Evolutionary conservation across 805 yeast genomes (phyloP).

Genomic region (Brettanomyces sp.): DNA sequence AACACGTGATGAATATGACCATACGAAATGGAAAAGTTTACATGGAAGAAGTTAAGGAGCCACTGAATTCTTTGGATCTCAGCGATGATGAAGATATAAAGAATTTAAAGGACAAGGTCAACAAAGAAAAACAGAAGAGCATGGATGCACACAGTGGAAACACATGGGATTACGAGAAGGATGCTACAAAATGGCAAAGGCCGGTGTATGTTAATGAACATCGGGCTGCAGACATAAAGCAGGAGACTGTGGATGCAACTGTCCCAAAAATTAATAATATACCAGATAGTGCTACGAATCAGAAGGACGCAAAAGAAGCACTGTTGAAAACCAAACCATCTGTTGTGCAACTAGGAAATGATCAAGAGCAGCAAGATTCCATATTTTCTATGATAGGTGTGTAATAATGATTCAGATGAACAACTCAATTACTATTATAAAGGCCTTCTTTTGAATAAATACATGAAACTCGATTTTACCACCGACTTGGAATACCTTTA

Average conservation of each 20-base stretch:
- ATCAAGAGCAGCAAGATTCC: conserved; percentile 21
- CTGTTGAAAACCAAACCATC: conserved; percentile 8
- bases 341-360: conserved; percentile 24
- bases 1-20: conserved; percentile 65
- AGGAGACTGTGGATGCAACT: too few species aligned
- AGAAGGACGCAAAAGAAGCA: conserved; percentile 1
- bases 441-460: too few species aligned
- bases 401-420: neutral
- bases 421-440: too few species aligned
- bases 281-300: neutral
- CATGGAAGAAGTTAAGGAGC: conserved; percentile 38
- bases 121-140: conserved; percentile 20
- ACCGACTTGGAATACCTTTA: too few species aligned
- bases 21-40: conserved; percentile 74
- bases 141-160: conserved; percentile 12
- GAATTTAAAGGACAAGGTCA: conserved; percentile 26
- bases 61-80: conserved; percentile 15
- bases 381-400: conserved; percentile 22
- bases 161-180: conserved; percentile 55
- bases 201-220: conserved; percentile 20
- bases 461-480: too few species aligned
- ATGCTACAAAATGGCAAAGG: conserved; percentile 44
- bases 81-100: conserved; percentile 28
- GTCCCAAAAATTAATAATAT: too few species aligned
- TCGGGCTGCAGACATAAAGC: too few species aligned